phyloP scores from a whole-genome alignment of 192 early-diverging fungal species.

The Coemansia sp. region DNA sequence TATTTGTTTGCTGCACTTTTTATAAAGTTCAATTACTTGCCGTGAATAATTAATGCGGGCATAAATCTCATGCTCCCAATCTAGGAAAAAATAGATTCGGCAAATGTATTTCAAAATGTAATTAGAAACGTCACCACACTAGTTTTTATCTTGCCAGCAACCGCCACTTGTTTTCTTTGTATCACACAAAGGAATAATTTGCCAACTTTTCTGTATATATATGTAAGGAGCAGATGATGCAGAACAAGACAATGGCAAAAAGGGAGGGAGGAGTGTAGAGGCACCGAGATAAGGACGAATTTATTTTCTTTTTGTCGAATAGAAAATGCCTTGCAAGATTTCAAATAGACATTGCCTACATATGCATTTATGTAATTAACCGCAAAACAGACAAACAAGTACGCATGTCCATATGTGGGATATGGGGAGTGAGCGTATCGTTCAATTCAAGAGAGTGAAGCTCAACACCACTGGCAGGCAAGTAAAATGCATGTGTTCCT shows the following conservation, averaged over 20 bases:
- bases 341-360: conserved; percentile 8
- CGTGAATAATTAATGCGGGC: background rate
- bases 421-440: background rate
- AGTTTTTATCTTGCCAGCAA: background rate
- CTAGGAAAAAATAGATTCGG: conserved; percentile 8
- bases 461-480: background rate
- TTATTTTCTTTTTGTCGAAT: background rate
- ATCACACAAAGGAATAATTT: conserved; percentile 1
- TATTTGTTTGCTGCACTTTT: background rate
- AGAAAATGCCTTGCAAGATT: background rate
- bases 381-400: background rate
- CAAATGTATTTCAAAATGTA: conserved; percentile 7
- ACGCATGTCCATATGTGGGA: conserved; percentile 1
- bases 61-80: conserved; percentile 3
- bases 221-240: conserved; percentile 3
- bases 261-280: background rate
- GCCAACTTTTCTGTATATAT: conserved; percentile 1
- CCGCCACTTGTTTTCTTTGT: conserved; percentile 3
- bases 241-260: background rate
- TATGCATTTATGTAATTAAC: conserved; percentile 15
- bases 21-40: background rate
- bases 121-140: conserved; percentile 11
- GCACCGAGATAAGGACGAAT: conserved; percentile 6
- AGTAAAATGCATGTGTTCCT: background rate
- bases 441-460: background rate